Evolutionary conservation across 805 yeast genomes (phyloP).

Genomic region (Ogataea philodendri): DNA sequence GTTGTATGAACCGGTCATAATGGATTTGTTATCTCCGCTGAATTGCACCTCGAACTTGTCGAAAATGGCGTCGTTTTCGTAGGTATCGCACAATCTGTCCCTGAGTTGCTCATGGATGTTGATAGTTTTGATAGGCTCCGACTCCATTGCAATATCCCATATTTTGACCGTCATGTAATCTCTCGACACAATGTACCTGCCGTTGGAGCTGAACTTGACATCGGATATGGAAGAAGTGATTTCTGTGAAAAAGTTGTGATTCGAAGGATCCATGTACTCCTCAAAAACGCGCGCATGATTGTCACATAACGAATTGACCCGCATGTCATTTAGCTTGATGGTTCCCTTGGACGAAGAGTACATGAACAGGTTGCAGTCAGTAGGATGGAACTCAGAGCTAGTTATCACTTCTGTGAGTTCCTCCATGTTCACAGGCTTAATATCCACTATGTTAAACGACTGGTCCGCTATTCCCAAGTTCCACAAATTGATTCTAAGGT

Average conservation of each 20-base stretch:
- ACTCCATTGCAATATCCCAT: constrained; percentile 98
- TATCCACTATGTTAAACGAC: constrained; percentile 94
- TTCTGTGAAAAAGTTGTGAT: constrained; percentile 95
- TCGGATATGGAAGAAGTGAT: constrained; percentile 93
- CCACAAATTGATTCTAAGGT: constrained; percentile 93
- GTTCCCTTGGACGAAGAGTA: constrained; percentile 95
- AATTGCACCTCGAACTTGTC: constrained; percentile 97
- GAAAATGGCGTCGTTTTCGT: constrained; percentile 97
- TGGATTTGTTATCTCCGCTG: constrained; percentile 85
- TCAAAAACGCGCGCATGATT: constrained; percentile 82
- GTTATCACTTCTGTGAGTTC: constrained; percentile 98
- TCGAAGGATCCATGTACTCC: constrained; percentile 88
- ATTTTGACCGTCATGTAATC: constrained; percentile 97
- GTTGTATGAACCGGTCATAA: constrained; percentile 97
- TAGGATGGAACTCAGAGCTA: constrained; percentile 93
- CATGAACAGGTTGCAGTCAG: constrained; percentile 88
- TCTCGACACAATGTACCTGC: constrained; percentile 92
- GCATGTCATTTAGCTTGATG: constrained; percentile 93
- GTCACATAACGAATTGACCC: constrained; percentile 93
- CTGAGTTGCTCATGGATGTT: constrained; percentile 94
- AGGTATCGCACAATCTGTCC: constrained; percentile 91
- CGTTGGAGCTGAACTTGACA: constrained; percentile 87
- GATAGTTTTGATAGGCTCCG: constrained; percentile 88
- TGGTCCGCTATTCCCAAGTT: constrained; percentile 91
- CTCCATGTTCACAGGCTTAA: constrained; percentile 98